Percentiles rank a stretch among this genome's conserved stretches.
These are phyloP conservation scores for Diospyros lotus DNA, from an alignment of 148 eudicot species.

Conservation along the genomic window DNA sequence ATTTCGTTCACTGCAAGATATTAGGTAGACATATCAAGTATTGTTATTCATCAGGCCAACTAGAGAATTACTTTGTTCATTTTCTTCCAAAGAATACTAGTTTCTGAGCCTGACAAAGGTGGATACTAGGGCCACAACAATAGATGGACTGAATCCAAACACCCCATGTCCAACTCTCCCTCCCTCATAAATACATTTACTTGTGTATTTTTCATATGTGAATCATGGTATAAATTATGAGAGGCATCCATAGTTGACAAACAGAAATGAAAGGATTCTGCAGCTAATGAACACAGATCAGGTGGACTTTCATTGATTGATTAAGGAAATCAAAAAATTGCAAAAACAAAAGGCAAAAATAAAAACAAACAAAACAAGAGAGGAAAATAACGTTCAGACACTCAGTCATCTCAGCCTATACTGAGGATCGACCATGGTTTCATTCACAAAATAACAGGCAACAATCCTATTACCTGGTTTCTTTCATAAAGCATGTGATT, in stretches of 20 bases:
- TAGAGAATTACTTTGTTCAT: background rate
- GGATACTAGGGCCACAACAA: background rate
- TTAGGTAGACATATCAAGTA: background rate
- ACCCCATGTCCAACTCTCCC: background rate
- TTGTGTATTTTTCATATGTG: too few species aligned
- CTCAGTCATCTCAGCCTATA: too few species aligned
- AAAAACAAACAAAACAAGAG: background rate
- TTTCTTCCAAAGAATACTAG: constrained; percentile 3
- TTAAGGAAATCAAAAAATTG: background rate
- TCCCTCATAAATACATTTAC: too few species aligned
- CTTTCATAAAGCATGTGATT: constrained; percentile 99
- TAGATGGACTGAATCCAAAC: background rate
- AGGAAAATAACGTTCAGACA: too few species aligned
- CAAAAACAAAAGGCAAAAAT: constrained; percentile 5
- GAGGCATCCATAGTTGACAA: too few species aligned
- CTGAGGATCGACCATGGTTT: too few species aligned
- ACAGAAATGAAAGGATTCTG: too few species aligned
- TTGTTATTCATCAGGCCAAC: background rate
- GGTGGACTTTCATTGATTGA: too few species aligned
- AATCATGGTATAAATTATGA: too few species aligned
- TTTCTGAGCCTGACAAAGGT: background rate
- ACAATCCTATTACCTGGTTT: constrained; percentile 60
- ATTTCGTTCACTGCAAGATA: background rate
- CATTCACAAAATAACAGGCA: too few species aligned
- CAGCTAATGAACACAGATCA: too few species aligned